Evolutionary conservation across 140 eudicot species (phyloP).

Genomic region (Cichorium intybus): DNA sequence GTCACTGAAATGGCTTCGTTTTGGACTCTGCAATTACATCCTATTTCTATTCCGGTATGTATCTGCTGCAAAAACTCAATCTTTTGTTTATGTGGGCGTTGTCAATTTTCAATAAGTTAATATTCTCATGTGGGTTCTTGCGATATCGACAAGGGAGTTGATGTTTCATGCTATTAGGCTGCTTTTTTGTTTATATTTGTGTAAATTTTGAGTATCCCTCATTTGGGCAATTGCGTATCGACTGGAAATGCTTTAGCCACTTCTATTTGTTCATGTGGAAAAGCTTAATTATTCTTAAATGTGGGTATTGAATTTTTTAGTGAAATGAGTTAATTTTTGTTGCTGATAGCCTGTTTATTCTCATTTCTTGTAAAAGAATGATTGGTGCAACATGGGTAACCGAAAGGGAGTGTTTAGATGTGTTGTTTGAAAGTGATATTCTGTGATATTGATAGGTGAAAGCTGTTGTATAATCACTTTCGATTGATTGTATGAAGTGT

Average conservation of each 20-base stretch:
- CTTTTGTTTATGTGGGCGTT: background rate
- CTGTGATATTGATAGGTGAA: too few relatives aligned
- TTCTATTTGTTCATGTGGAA: background rate
- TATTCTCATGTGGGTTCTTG: slow-evolving; percentile 5
- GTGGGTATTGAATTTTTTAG: background rate
- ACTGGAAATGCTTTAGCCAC: background rate
- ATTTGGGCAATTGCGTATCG: background rate
- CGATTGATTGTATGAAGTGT: too few relatives aligned
- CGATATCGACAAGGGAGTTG: background rate
- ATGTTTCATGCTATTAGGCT: background rate
- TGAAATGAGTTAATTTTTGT: background rate
- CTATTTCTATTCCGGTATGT: slow-evolving; percentile 29
- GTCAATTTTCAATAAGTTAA: background rate
- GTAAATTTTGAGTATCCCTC: background rate
- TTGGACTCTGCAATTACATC: slow-evolving; percentile 36
- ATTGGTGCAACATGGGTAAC: background rate
- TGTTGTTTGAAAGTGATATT: background rate
- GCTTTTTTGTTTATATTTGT: background rate
- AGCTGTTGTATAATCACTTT: too few relatives aligned
- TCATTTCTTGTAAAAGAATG: background rate
- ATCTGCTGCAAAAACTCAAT: background rate
- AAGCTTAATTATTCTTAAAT: background rate
- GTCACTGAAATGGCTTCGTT: slow-evolving; percentile 36
- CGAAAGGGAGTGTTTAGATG: background rate
- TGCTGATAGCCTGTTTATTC: background rate